Evolutionary conservation across 2,329 filamentous ascomycete genomes (phyloP), one percentile per base, ranked within the genome.

Genomic region (Fusarium sp.): DNA sequence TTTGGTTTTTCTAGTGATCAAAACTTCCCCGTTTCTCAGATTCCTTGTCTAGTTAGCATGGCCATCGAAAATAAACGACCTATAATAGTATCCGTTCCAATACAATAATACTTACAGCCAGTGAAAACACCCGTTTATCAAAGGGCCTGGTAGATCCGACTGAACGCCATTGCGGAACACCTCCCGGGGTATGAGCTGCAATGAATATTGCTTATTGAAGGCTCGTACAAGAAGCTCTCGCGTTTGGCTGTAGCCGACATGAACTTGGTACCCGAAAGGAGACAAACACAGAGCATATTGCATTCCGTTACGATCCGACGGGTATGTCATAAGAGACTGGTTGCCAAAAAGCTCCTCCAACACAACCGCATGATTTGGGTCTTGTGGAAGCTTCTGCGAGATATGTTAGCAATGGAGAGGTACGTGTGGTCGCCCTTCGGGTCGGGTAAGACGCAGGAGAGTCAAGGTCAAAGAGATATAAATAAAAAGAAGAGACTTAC

Each of bases 271-370:
- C 12, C 26, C 15, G 6, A 8, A 6, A 23, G 61, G 75, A 46
- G 16, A 53, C 20, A 33, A 50, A 57, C 57, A 74, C 30, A 26
- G n/a, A 56, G 61, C 12, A 78, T 88, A 85, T 1, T 80, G 82
- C 86, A 91, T 90, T 0, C 85, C 86, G 0, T 70, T 75, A 0
- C 85, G 67, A 0, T 70, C 54, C 0, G 88, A 90, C 0, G 88
- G 85, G 30, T 75, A 86, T 0, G 83, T 85, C 3, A 83, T 78
- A 0, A 89, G 80, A 15, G 79, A 79, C 26, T 86, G 82, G 4
- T 83, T 77, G 0, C 86, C 86, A 70, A 91, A 89, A 0, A 91
- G 78, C 8, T 83, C 79, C 6, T 78, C 76, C 23, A 89, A 77
- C 1, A 72, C 53, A 5, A 78, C 65, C 0, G 67, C 60, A 0